Percentiles rank a stretch among this genome's conserved stretches.
Evolutionary conservation across 2,329 filamentous ascomycete genomes (phyloP).

Genomic region (Triangularia setosa): DNA sequence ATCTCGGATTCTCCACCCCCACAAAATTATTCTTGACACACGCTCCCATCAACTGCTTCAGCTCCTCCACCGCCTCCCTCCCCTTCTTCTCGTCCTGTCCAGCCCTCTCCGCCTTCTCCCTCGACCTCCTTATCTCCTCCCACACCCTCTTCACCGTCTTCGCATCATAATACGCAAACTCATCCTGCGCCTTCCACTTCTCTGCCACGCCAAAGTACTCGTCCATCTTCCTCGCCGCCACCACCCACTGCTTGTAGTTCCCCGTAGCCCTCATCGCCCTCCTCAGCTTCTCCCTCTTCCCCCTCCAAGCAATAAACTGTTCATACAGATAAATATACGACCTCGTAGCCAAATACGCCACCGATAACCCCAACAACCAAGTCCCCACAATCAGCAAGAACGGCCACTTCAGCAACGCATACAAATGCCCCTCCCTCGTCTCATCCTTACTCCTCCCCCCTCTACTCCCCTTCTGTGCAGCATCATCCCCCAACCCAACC

Average conservation of each 20-base stretch:
- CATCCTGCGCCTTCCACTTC: constrained; percentile 72
- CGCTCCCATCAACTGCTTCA: constrained; percentile 75
- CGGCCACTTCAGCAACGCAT: constrained; percentile 87
- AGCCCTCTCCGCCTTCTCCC: constrained; percentile 53
- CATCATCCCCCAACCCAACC: constrained; percentile 29
- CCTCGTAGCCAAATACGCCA: constrained; percentile 74
- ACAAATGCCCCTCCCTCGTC: constrained; percentile 89
- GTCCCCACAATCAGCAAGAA: constrained; percentile 73
- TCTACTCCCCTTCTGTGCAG: background rate
- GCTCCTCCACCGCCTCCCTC: constrained; percentile 63
- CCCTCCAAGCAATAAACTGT: constrained; percentile 85
- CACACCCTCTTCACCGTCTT: constrained; percentile 75
- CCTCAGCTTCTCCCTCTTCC: constrained; percentile 67
- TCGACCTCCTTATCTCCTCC: constrained; percentile 66
- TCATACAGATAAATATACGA: constrained; percentile 92
- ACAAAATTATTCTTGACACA: constrained; percentile 98
- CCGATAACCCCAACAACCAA: constrained; percentile 72
- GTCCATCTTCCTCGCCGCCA: constrained; percentile 75
- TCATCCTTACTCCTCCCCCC: constrained; percentile 71
- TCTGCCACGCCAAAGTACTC: constrained; percentile 69
- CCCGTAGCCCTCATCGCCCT: constrained; percentile 66
- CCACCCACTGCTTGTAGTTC: constrained; percentile 80
- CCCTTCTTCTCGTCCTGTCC: constrained; percentile 16
- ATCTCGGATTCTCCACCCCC: constrained; percentile 83
- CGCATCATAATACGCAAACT: constrained; percentile 82